Percentiles rank a stretch among this genome's conserved stretches.
phyloP scores from a whole-genome alignment of 169 alveolate genomes.

The Prorocentrum cordatum region DNA sequence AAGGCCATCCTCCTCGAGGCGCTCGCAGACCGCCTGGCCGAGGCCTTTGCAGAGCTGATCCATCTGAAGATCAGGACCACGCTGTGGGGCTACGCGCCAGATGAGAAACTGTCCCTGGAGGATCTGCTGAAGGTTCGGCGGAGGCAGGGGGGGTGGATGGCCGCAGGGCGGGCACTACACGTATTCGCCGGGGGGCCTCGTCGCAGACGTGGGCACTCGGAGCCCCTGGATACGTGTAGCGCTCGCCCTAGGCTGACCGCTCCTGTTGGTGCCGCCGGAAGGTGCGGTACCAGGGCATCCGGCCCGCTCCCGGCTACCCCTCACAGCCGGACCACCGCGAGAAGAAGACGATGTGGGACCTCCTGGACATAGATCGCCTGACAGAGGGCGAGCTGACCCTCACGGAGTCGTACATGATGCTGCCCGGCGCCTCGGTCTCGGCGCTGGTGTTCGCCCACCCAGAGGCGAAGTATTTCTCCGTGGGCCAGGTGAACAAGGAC shows the following conservation, averaged over 20 bases:
- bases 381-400: conserved; percentile 8
- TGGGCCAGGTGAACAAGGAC: conserved; percentile 34
- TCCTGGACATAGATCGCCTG: background rate
- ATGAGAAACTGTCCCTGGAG: conserved; percentile 33
- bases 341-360: conserved; percentile 36
- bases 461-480: conserved; percentile 57
- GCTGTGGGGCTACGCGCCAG: background rate
- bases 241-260: no score
- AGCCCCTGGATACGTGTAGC: no score
- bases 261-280: no score
- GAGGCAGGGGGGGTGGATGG: no score
- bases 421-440: conserved; percentile 48
- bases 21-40: conserved; percentile 56
- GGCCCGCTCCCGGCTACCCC: conserved; percentile 58
- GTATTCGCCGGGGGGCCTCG: no score
- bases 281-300: conserved; percentile 65
- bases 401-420: conserved; percentile 51
- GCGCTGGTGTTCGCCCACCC: conserved; percentile 70
- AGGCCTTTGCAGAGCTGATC: conserved; percentile 62
- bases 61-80: conserved; percentile 22
- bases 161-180: no score
- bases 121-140: conserved; percentile 50
- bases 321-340: conserved; percentile 66
- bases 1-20: conserved; percentile 46
- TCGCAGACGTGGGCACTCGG: no score